Evolutionary conservation across 768 basidiomycete genomes (phyloP).

Genomic region (Kwoniella dendrophila): DNA sequence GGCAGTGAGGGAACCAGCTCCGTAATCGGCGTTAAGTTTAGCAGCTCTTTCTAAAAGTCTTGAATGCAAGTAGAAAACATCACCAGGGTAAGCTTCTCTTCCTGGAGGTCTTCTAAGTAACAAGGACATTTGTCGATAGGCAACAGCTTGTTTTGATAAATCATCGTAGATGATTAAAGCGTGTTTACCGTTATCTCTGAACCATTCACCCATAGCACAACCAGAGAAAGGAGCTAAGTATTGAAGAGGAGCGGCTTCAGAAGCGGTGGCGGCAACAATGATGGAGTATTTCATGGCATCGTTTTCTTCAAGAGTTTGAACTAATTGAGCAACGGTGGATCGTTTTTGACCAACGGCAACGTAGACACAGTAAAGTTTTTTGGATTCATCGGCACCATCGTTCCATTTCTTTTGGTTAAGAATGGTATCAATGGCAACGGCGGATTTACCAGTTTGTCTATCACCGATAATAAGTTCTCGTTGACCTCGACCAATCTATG

Average conservation of each 20-base stretch:
- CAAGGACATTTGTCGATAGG: conserved; percentile 99
- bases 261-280: conserved; percentile 98
- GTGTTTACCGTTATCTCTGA: conserved; percentile 99
- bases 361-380: conserved; percentile 99
- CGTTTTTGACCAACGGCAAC: conserved; percentile 99
- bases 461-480: conserved; percentile 99
- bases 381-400: conserved; percentile 90
- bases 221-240: conserved; percentile 99
- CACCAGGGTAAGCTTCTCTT: conserved; percentile 99
- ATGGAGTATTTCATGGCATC: conserved; percentile 99
- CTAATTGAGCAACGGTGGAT: conserved; percentile 98
- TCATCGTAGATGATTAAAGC: conserved; percentile 99
- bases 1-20: conserved; percentile 97
- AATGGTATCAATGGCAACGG: conserved; percentile 99
- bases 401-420: conserved; percentile 99
- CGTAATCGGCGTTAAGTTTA: conserved; percentile 99
- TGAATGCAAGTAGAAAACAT: conserved; percentile 98
- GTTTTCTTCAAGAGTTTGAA: conserved; percentile 99
- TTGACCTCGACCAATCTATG: conserved; percentile 92
- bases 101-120: conserved; percentile 99
- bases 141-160: conserved; percentile 99
- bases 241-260: conserved; percentile 97
- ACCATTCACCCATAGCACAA: conserved; percentile 99
- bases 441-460: conserved; percentile 95
- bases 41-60: conserved; percentile 99